Base-by-base conservation (phyloP, 2,329 filamentous ascomycete genomes). In the Claviceps africana region DNA sequence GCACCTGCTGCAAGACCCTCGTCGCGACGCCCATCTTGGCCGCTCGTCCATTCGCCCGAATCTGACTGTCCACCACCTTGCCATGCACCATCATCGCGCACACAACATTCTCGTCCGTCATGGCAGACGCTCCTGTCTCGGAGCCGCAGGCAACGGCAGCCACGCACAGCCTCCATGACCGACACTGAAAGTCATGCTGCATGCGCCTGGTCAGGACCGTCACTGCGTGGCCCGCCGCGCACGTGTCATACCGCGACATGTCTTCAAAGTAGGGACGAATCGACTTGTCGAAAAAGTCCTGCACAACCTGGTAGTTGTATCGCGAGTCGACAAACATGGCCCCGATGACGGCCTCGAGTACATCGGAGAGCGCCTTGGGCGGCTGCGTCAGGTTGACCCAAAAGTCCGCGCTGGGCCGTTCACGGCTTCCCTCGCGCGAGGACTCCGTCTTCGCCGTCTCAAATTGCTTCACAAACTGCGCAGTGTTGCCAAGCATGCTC, bases 261-360 rank as follows among this genome's bases (percentile, higher is more conserved):
- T 96, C 85, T 50, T 78, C 73, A 64, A 97, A 97, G 69, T 82
- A 95, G 2, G 81, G 82, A 53, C 77, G 75, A 52, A 97, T 77
- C 56, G 90, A 81, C 15, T 61, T 64, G n/a, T 79, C 68, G 67
- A 95, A 96, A 69, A 98, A 97, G 0, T 64, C 63, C 56, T 85
- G 79, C 1, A 97, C 85, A 19, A 82, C 74, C 13, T 65, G 65
- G 65, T 85, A 96, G 62, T 93, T 71, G 68, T 91, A 97, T 46
- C 76, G 73, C 0, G 87, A 85, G 66, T 98, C 93, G 11, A 98
- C 85, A 64, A 97, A 97, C 22, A 96, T 75, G 21, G 91, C 91
- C 1, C 89, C 93, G 2, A 96, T 71, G 60, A 89, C 93, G 0
- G 91, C 81, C 72, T 98, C 93, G 3, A 97, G 74, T 39, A 95